Base-by-base conservation (phyloP, 2,329 filamentous ascomycete species). In the Pyricularia sp. region DNA sequence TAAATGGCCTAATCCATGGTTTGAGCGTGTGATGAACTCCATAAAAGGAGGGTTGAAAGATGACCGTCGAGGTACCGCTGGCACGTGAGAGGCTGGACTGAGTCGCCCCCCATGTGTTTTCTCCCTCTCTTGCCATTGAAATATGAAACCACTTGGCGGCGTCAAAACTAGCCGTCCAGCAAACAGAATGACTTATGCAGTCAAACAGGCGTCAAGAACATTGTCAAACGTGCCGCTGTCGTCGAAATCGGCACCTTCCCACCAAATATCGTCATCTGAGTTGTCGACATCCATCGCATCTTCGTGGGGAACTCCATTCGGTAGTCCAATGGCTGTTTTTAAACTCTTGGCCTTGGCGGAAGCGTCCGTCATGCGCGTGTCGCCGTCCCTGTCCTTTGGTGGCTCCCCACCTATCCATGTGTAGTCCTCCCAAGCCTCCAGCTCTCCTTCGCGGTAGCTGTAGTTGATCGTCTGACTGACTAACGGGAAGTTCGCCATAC, bases 401-500 rank as follows among this genome's bases (percentile, higher is more conserved):
- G 64, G 55, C 50, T 73, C 71, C 33, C 79, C 80, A 23, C 82
- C 80, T 28, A 85, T 72, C 76, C 81, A 88, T 0, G 85, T 84
- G 73, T 88, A 87, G 73, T 89, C 85, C 64, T 86, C 78, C 81
- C 86, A 89, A 69, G 86, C 83, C 72, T 93, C 91, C 17, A 93
- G 81, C 76, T 93, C 91, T 68, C 90, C 90, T 75, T 95, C 92
- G 36, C 91, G 84, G 74, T 92, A 93, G 6, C 86, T 85, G 71
- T 88, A 86, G 74, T 90, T 81, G 64, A 97, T 87, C 68, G 88
- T 85, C 61, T 91, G 89, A 31, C 88, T 85, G 55, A 97, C 82
- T 28, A 92, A 83, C 0, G 92, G 92, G 80, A 95, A 94, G 70
- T 92, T 88, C 11, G 89, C 88, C 71, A 97, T 84, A 70, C 92